Evolutionary conservation across 495 filamentous ascomycete genomes (phyloP).

Genomic region (Penicillium egyptiacum): DNA sequence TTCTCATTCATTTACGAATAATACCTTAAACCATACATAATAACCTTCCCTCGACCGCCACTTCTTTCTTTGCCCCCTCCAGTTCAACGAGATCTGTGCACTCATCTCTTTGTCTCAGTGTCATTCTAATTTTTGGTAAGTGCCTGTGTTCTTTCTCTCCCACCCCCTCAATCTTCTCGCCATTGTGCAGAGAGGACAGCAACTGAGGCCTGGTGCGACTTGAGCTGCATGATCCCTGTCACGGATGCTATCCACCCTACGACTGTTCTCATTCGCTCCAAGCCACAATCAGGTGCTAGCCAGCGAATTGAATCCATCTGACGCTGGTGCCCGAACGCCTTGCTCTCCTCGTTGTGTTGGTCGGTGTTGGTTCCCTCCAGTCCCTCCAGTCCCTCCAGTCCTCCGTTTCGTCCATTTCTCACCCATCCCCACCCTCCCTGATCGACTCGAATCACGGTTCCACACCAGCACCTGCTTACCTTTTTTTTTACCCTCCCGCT

Average conservation of each 20-base stretch:
- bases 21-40: neutral
- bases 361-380: constrained; percentile 23
- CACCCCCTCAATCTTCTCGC: neutral
- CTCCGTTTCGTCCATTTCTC: constrained; percentile 28
- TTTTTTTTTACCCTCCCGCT: constrained; percentile 22
- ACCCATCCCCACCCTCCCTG: constrained; percentile 36
- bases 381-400: constrained; percentile 19
- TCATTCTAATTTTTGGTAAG: constrained; percentile 2
- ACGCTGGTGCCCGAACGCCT: constrained; percentile 47
- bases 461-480: constrained; percentile 28
- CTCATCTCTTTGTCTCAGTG: neutral
- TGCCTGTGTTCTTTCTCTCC: neutral
- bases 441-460: constrained; percentile 32
- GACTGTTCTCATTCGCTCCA: constrained; percentile 35
- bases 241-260: constrained; percentile 36
- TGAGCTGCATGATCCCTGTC: constrained; percentile 45
- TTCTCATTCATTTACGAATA: constrained; percentile 1
- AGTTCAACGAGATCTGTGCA: constrained; percentile 1
- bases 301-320: constrained; percentile 35
- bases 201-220: constrained; percentile 27
- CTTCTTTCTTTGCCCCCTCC: neutral
- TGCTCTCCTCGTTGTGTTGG: constrained; percentile 37
- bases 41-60: constrained; percentile 1
- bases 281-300: constrained; percentile 33
- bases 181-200: neutral